Percentiles rank a stretch among this genome's conserved stretches.
Evolutionary conservation across 257 asterid genomes (phyloP).

Genomic region (Hygrophila difformis): DNA sequence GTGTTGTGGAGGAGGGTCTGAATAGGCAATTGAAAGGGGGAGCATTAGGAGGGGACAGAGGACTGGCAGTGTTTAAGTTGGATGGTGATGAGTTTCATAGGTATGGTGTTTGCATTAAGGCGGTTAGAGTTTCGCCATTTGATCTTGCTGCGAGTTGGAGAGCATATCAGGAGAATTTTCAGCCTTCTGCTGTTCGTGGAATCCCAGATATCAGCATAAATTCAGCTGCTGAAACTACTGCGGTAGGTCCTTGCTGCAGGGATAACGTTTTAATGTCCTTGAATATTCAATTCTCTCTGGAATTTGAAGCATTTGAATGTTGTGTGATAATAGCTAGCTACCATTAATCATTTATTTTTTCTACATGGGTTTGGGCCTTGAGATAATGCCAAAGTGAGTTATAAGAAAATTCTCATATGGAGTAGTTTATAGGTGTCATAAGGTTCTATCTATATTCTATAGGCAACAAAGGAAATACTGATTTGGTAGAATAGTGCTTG

Average conservation of each 20-base stretch:
- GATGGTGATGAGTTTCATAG: constrained; percentile 59
- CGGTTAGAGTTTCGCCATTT: constrained; percentile 85
- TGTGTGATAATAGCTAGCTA: too few species aligned
- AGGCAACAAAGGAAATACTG: too few species aligned
- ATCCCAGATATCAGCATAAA: constrained; percentile 85
- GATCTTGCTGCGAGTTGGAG: constrained; percentile 99
- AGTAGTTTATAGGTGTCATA: too few species aligned
- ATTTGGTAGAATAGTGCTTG: too few species aligned
- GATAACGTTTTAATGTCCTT: not conserved
- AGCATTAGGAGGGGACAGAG: constrained; percentile 63
- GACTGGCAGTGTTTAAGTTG: constrained; percentile 57
- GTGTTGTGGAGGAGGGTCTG: constrained; percentile 85
- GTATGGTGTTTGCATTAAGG: constrained; percentile 67
- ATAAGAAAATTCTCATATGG: too few species aligned
- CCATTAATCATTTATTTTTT: too few species aligned
- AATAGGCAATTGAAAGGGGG: constrained; percentile 77
- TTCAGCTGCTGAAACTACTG: constrained; percentile 39
- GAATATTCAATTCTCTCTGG: constrained; percentile 2
- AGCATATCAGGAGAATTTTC: constrained; percentile 85
- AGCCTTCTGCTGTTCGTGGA: constrained; percentile 89
- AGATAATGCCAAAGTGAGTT: too few species aligned
- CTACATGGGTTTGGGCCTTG: too few species aligned
- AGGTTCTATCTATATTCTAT: too few species aligned
- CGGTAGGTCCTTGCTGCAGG: constrained; percentile 30
- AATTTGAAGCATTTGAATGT: not conserved